Percentiles rank a stretch among this genome's conserved stretches.
Evolutionary conservation across 2,329 filamentous ascomycete species (phyloP).

Genomic region (Hymenoscyphus linearis): DNA sequence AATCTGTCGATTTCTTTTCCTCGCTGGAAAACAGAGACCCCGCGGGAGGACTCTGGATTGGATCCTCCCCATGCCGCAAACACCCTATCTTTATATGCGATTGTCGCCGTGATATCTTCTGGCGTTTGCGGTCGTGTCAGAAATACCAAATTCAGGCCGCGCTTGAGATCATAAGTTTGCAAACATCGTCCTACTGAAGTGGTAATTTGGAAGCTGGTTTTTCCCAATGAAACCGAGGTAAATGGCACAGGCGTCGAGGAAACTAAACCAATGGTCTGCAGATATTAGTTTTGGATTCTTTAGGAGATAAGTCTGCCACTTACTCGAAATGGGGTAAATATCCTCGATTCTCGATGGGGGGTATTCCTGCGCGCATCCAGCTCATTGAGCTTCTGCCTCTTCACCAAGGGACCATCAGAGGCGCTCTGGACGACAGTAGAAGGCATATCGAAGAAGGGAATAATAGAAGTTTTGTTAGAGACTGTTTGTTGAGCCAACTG

Average conservation of each 20-base stretch:
- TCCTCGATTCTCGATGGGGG: conserved; percentile 56
- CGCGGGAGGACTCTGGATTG: conserved; percentile 48
- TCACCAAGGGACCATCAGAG: conserved; percentile 58
- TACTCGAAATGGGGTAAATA: conserved; percentile 93
- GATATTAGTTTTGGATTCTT: conserved; percentile 15
- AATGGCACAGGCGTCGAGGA: conserved; percentile 89
- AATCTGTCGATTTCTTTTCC: conserved; percentile 80
- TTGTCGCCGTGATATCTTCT: conserved; percentile 75
- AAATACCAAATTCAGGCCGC: conserved; percentile 88
- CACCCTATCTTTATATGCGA: conserved; percentile 80
- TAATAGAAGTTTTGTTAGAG: neutral
- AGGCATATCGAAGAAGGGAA: conserved; percentile 37
- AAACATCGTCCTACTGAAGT: conserved; percentile 86
- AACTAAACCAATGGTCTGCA: conserved; percentile 83
- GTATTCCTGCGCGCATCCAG: conserved; percentile 36
- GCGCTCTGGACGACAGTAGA: conserved; percentile 36
- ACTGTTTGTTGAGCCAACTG: neutral
- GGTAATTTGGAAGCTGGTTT: conserved; percentile 94
- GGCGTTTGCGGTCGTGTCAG: conserved; percentile 88
- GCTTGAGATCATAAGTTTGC: conserved; percentile 91
- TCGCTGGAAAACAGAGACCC: conserved; percentile 87
- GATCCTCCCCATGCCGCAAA: conserved; percentile 83
- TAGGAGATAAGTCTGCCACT: conserved; percentile 29
- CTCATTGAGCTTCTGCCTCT: conserved; percentile 65
- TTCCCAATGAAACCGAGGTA: conserved; percentile 80